Evolutionary conservation across 106 monocot species (phyloP).

Genomic region (Ottelia alismoides): DNA sequence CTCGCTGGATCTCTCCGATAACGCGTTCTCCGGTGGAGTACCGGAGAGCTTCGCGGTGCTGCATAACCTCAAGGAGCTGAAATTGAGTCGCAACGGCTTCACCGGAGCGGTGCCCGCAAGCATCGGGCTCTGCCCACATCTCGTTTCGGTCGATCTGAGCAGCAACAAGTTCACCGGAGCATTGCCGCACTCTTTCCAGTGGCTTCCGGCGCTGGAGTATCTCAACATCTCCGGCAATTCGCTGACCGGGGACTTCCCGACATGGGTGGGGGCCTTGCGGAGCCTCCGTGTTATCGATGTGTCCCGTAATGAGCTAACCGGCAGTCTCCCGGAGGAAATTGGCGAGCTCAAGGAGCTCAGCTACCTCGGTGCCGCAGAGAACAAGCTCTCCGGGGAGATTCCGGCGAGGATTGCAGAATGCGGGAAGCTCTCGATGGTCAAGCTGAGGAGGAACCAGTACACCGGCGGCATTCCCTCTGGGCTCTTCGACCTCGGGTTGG

Average conservation of each 20-base stretch:
- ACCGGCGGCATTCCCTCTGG: conserved; percentile 47
- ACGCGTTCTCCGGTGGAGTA: conserved; percentile 43
- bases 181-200: conserved; percentile 42
- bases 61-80: conserved; percentile 27
- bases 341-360: conserved; percentile 28
- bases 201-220: conserved; percentile 21
- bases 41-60: conserved; percentile 52
- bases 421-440: conserved; percentile 29
- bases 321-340: conserved; percentile 57
- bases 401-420: conserved; percentile 44
- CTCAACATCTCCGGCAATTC: conserved; percentile 58
- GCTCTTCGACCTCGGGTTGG: conserved; percentile 40
- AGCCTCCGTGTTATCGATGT: conserved; percentile 44
- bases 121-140: conserved; percentile 23
- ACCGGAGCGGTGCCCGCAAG: conserved; percentile 59
- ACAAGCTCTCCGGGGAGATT: conserved; percentile 50
- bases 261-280: conserved; percentile 31
- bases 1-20: conserved; percentile 39
- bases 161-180: conserved; percentile 48
- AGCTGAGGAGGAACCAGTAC: conserved; percentile 28
- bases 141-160: conserved; percentile 54
- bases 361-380: conserved; percentile 30
- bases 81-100: conserved; percentile 49
- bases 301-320: conserved; percentile 38
- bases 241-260: conserved; percentile 39